Conservation (phyloP, 257 asterid genomes). For the Paulownia fortunei region DNA sequence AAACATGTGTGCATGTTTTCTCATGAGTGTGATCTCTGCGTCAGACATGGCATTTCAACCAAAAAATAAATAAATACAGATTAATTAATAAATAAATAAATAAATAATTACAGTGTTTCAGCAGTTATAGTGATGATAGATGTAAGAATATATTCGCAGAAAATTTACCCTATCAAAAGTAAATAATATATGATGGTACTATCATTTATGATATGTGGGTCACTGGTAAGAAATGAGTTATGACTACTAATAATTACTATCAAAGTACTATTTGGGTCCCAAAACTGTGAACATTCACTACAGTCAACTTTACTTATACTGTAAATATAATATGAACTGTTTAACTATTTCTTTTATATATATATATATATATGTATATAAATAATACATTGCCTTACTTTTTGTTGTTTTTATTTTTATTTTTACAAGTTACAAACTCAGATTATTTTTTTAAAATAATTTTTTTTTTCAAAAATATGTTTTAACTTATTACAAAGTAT, state of each 20-base stretch:
- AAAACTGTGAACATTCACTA: not conserved
- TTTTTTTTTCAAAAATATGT: not conserved
- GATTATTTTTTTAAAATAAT: too few species aligned
- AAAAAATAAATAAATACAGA: not conserved
- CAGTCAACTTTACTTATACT: slow-evolving; percentile 1
- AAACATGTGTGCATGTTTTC: slow-evolving; percentile 32
- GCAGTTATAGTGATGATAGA: not conserved
- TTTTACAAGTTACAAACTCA: too few species aligned
- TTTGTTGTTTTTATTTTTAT: too few species aligned
- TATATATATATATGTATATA: too few species aligned
- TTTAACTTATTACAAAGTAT: too few species aligned
- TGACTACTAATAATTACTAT: not conserved
- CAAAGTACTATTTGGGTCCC: slow-evolving; percentile 8
- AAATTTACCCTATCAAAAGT: not conserved
- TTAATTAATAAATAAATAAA: not conserved
- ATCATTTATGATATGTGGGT: not conserved
- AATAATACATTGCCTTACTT: too few species aligned
- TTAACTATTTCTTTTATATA: too few species aligned
- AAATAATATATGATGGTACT: not conserved
- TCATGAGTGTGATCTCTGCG: not conserved
- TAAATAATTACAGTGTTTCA: not conserved
- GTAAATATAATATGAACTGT: not conserved
- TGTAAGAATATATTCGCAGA: not conserved
- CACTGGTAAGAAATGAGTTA: not conserved
- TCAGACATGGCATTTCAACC: not conserved